These are phyloP conservation scores for Globisporangium ultimum DNA, from an alignment of 352 stramenopile genomes.

Conservation along the genomic window DNA sequence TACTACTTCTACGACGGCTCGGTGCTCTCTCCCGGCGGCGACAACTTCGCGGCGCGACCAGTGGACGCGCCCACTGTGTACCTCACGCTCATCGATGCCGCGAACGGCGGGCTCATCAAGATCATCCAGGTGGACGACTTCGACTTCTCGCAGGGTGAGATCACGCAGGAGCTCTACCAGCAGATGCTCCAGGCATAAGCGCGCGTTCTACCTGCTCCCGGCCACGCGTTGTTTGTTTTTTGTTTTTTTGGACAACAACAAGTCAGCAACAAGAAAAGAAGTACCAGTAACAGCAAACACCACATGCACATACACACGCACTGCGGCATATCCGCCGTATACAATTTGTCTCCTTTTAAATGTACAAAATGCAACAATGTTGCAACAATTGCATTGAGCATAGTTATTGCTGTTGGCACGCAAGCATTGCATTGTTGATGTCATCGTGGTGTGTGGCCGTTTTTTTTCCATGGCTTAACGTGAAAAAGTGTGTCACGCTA, in stretches of 20 bases:
- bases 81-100: slow-evolving; percentile 33
- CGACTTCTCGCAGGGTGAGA: slow-evolving; percentile 21
- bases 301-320: background rate
- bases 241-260: background rate
- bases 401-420: no score
- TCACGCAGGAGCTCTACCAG: background rate
- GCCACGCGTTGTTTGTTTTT: no score
- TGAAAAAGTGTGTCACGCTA: background rate
- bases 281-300: background rate
- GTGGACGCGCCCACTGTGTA: slow-evolving; percentile 23
- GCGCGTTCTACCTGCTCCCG: no score
- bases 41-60: slow-evolving; percentile 34
- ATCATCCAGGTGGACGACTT: slow-evolving; percentile 27
- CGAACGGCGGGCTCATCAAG: slow-evolving; percentile 24
- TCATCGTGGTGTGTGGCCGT: background rate
- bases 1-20: slow-evolving; percentile 24
- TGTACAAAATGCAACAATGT: no score
- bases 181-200: slow-evolving; percentile 7
- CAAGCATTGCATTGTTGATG: background rate
- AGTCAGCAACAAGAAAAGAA: slow-evolving; percentile 1
- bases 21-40: slow-evolving; percentile 16
- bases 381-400: no score
- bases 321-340: no score
- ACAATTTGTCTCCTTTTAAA: no score
- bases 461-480: background rate